A percentile compares a stretch with the other conserved stretches of the same genome.
phyloP scores from a whole-genome alignment of 192 early-diverging fungal species.

The Coemansia guatemalensis region DNA sequence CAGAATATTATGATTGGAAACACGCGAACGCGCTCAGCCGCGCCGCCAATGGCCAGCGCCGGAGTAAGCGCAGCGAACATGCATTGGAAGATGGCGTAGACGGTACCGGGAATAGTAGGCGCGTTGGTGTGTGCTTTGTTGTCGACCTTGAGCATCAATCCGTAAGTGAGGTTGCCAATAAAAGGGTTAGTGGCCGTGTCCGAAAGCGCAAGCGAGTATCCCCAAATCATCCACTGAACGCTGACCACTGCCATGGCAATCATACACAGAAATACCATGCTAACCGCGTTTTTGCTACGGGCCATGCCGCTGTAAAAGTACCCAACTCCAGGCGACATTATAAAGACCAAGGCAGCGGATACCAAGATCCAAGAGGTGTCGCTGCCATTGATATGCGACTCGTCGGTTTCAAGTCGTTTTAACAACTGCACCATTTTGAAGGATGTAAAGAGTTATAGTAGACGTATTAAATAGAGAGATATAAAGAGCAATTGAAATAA shows the following conservation, averaged over 20 bases:
- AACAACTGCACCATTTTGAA: constrained; percentile 16
- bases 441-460: no score
- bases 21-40: constrained; percentile 85
- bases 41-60: constrained; percentile 86
- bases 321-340: constrained; percentile 95
- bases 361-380: constrained; percentile 72
- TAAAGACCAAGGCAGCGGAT: constrained; percentile 78
- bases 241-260: constrained; percentile 82
- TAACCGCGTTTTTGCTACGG: constrained; percentile 88
- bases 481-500: neutral
- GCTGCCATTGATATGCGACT: constrained; percentile 40
- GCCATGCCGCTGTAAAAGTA: constrained; percentile 97
- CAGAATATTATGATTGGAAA: constrained; percentile 86
- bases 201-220: constrained; percentile 85
- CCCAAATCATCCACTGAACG: constrained; percentile 90
- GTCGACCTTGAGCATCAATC: constrained; percentile 66
- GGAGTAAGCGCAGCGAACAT: constrained; percentile 93
- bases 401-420: constrained; percentile 26
- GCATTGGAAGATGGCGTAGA: constrained; percentile 84
- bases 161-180: constrained; percentile 81
- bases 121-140: constrained; percentile 55
- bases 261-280: constrained; percentile 81
- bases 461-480: neutral
- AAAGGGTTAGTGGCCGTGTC: constrained; percentile 65
- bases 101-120: constrained; percentile 68